These are phyloP conservation scores for Tulasnella sp. DNA, from an alignment of 768 basidiomycete species.

Conservation along the genomic window DNA sequence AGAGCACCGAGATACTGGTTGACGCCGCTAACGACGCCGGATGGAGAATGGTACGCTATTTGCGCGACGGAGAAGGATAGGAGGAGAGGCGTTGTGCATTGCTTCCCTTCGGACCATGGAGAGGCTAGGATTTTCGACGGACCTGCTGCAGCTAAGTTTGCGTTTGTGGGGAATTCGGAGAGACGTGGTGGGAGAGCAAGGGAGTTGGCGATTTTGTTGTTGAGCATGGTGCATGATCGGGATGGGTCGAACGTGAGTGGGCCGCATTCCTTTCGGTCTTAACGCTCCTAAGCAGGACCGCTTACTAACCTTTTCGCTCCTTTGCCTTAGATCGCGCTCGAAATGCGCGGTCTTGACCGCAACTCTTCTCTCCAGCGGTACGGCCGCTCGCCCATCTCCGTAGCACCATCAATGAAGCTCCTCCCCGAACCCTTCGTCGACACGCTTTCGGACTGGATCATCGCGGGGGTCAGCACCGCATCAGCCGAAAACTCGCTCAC, in stretches of 20 bases:
- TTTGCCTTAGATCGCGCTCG: not conserved
- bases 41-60: not conserved
- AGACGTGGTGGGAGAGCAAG: not conserved
- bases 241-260: not conserved
- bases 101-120: not conserved
- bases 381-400: not conserved
- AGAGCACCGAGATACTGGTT: not conserved
- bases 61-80: not conserved
- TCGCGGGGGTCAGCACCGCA: not conserved
- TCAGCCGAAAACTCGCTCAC: not conserved
- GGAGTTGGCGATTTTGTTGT: not conserved
- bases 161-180: not conserved
- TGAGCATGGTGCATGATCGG: not conserved
- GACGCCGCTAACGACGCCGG: not conserved
- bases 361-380: not conserved
- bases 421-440: not conserved
- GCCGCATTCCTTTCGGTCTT: too few species aligned
- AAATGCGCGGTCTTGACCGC: not conserved
- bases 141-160: not conserved
- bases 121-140: not conserved
- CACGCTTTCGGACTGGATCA: not conserved
- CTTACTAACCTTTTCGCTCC: not conserved
- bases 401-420: not conserved
- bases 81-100: not conserved
- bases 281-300: not conserved